phyloP scores from a whole-genome alignment of 1,284 basidiomycete species.

The Xanthoconium separans region DNA sequence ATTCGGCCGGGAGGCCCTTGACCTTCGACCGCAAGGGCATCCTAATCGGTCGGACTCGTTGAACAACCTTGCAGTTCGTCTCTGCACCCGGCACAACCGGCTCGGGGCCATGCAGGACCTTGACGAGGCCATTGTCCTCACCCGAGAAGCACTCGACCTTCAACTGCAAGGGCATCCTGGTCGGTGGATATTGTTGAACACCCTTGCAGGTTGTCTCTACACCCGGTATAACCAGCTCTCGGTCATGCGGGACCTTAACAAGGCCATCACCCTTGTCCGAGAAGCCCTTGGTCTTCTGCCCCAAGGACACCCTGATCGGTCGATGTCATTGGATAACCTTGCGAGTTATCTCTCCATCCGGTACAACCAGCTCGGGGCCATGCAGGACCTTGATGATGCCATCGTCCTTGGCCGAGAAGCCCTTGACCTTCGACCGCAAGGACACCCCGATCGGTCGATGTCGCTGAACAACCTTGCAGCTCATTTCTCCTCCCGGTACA shows the following conservation, averaged over 20 bases:
- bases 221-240: not conserved
- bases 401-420: no score
- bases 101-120: not conserved
- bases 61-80: not conserved
- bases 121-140: not conserved
- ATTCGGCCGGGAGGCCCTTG: not conserved
- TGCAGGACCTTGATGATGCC: no score
- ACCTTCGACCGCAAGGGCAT: not conserved
- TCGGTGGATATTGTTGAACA: not conserved
- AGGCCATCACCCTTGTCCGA: not conserved
- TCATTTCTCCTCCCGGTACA: no score
- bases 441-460: no score
- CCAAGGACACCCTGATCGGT: not conserved
- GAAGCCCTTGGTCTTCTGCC: not conserved
- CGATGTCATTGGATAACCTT: not conserved
- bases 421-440: no score
- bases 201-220: not conserved
- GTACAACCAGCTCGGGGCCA: no score
- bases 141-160: not conserved
- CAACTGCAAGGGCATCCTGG: not conserved
- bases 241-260: not conserved
- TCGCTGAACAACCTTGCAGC: no score
- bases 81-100: not conserved
- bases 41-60: not conserved
- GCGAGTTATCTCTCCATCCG: no score